Conservation (phyloP, 352 stramenopile genomes). For the Phytophthora brassicae region DNA sequence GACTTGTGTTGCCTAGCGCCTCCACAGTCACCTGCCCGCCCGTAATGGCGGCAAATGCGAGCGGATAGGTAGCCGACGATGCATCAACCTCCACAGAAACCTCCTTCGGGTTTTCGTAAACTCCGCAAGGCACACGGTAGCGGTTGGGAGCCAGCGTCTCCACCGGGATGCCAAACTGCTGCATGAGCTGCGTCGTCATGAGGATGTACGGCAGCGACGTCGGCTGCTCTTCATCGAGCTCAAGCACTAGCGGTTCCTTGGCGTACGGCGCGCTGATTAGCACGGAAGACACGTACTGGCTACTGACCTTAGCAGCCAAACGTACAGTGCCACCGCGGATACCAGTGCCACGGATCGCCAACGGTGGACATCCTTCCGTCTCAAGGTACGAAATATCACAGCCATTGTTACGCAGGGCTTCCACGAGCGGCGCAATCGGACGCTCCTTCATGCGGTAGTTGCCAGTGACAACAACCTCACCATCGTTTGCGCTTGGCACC, state of each 20-base stretch:
- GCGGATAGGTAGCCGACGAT: conserved; percentile 96
- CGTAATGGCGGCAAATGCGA: conserved; percentile 96
- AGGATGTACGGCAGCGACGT: conserved; percentile 96
- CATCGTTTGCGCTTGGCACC: conserved; percentile 39
- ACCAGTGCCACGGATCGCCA: conserved; percentile 75
- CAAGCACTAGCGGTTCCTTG: conserved; percentile 72
- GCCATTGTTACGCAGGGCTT: conserved; percentile 91
- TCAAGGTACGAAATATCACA: conserved; percentile 76
- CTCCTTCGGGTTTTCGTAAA: conserved; percentile 68
- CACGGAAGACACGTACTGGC: conserved; percentile 96
- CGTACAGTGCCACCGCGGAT: conserved; percentile 71
- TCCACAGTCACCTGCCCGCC: conserved; percentile 93
- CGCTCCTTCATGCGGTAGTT: conserved; percentile 97
- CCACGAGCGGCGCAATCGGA: conserved; percentile 94
- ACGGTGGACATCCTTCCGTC: conserved; percentile 63
- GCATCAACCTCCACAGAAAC: conserved; percentile 95
- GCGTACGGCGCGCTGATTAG: conserved; percentile 94
- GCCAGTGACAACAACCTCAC: conserved; percentile 86
- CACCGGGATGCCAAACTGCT: conserved; percentile 94
- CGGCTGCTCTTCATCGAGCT: conserved; percentile 95
- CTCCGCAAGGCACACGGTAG: conserved; percentile 71
- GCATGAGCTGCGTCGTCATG: conserved; percentile 95
- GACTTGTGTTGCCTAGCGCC: conserved; percentile 92
- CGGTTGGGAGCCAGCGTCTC: conserved; percentile 84
- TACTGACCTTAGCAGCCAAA: conserved; percentile 93